Evolutionary conservation across 306 rosid species (phyloP).

Genomic region (Quercus rubra): DNA sequence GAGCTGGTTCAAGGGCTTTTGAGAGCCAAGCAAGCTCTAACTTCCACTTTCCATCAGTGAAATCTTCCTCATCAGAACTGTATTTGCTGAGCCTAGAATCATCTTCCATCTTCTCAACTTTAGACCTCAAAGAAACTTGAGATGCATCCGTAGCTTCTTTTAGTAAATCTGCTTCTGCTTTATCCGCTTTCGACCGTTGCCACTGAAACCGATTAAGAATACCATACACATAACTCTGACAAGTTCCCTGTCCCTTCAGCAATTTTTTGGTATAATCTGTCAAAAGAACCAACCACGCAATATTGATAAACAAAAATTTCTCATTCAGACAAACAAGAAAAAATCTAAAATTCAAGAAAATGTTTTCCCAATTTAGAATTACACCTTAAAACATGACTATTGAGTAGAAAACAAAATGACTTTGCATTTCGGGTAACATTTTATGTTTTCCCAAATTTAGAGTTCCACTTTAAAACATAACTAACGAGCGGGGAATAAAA

Average conservation of each 20-base stretch:
- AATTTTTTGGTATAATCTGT: slow-evolving; percentile 40
- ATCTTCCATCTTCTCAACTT: slow-evolving; percentile 30
- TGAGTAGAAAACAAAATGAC: too few relatives aligned
- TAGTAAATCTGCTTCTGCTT: slow-evolving; percentile 37
- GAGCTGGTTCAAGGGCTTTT: slow-evolving; percentile 86
- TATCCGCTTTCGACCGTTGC: slow-evolving; percentile 44
- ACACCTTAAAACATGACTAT: too few relatives aligned
- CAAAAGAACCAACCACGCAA: background rate
- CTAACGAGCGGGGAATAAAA: background rate
- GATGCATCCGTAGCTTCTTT: slow-evolving; percentile 30
- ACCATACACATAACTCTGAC: slow-evolving; percentile 33
- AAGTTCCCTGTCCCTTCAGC: slow-evolving; percentile 43
- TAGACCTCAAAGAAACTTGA: slow-evolving; percentile 33
- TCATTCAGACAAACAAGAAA: background rate
- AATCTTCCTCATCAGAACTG: slow-evolving; percentile 51
- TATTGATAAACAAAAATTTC: background rate
- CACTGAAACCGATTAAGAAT: slow-evolving; percentile 48
- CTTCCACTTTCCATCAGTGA: slow-evolving; percentile 56
- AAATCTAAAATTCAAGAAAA: background rate
- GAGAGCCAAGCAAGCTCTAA: slow-evolving; percentile 84
- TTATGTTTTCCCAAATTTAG: background rate
- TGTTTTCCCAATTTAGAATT: background rate
- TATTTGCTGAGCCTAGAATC: slow-evolving; percentile 32
- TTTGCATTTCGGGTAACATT: too few relatives aligned
- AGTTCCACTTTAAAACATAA: background rate